A percentile compares a stretch with the other conserved stretches of the same genome.
Conservation (phyloP, 768 basidiomycete genomes). For the Leccinellum rugosiceps region DNA sequence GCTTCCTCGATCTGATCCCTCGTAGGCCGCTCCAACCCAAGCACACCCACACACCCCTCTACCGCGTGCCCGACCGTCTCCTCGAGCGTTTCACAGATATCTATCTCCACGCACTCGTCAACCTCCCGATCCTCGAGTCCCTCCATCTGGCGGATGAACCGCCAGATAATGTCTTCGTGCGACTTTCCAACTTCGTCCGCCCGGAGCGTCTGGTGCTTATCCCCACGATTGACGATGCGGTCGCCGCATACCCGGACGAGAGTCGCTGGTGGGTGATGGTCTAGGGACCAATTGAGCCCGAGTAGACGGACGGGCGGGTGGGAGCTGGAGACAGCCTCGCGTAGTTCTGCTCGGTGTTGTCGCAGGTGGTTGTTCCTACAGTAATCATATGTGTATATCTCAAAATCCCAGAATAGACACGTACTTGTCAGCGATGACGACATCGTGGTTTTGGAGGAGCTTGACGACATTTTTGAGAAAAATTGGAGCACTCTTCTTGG, state of each 20-base stretch:
- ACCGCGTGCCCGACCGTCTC: slow-evolving; percentile 56
- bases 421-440: slow-evolving; percentile 93
- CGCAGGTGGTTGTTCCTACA: slow-evolving; percentile 84
- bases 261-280: slow-evolving; percentile 50
- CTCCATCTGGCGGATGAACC: slow-evolving; percentile 66
- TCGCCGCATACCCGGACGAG: slow-evolving; percentile 75
- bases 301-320: slow-evolving; percentile 66
- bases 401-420: slow-evolving; percentile 18
- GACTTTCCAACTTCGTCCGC: slow-evolving; percentile 46
- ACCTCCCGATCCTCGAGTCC: slow-evolving; percentile 62
- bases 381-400: not conserved
- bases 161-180: slow-evolving; percentile 83
- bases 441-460: slow-evolving; percentile 58
- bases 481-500: slow-evolving; percentile 64
- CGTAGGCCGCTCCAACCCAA: slow-evolving; percentile 52
- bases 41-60: slow-evolving; percentile 49
- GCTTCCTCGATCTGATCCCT: slow-evolving; percentile 51
- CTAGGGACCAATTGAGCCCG: slow-evolving; percentile 74
- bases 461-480: slow-evolving; percentile 73
- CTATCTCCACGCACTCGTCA: slow-evolving; percentile 67
- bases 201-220: slow-evolving; percentile 80
- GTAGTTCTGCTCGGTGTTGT: slow-evolving; percentile 74
- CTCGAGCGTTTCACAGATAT: slow-evolving; percentile 52
- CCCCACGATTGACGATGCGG: slow-evolving; percentile 71
- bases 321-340: slow-evolving; percentile 44